A percentile compares a stretch with the other conserved stretches of the same genome.
Evolutionary conservation across 306 rosid genomes (phyloP).

Genomic region (Rosa multiflora): DNA sequence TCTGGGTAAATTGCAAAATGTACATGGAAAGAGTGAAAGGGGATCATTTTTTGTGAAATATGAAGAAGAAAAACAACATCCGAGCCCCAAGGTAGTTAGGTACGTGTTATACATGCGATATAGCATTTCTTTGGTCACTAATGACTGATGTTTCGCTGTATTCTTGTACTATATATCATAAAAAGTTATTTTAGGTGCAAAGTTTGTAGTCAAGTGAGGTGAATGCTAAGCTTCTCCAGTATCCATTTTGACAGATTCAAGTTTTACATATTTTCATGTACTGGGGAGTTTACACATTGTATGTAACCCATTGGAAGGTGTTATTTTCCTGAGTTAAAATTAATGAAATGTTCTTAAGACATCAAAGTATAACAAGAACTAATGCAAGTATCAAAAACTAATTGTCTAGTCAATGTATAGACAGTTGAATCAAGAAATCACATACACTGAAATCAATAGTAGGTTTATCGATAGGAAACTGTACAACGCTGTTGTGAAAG

Average conservation of each 20-base stretch:
- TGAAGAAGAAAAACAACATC: not conserved
- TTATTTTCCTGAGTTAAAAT: not conserved
- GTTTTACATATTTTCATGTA: not conserved
- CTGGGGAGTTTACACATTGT: not conserved
- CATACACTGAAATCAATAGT: not conserved
- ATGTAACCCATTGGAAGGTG: not conserved
- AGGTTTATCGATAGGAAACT: not conserved
- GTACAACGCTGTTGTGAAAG: not conserved
- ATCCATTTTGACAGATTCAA: not conserved
- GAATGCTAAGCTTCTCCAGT: not conserved
- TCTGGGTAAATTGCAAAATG: not conserved
- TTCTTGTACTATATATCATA: not conserved
- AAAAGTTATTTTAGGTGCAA: not conserved
- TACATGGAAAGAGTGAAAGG: not conserved
- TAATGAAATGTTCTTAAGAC: not conserved
- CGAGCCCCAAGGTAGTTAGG: not conserved
- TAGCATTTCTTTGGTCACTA: not conserved
- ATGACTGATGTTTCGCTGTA: slow-evolving; percentile 10
- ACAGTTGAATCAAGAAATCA: not conserved
- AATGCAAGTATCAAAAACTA: no score
- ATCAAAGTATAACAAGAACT: not conserved
- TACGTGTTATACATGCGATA: not conserved
- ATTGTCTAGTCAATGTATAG: no score
- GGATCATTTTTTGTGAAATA: not conserved
- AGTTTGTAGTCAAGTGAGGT: not conserved